A percentile compares a stretch with the other conserved stretches of the same genome.
These are phyloP conservation scores for Vararia minispora DNA, from an alignment of 768 basidiomycete species.

Conservation along the genomic window DNA sequence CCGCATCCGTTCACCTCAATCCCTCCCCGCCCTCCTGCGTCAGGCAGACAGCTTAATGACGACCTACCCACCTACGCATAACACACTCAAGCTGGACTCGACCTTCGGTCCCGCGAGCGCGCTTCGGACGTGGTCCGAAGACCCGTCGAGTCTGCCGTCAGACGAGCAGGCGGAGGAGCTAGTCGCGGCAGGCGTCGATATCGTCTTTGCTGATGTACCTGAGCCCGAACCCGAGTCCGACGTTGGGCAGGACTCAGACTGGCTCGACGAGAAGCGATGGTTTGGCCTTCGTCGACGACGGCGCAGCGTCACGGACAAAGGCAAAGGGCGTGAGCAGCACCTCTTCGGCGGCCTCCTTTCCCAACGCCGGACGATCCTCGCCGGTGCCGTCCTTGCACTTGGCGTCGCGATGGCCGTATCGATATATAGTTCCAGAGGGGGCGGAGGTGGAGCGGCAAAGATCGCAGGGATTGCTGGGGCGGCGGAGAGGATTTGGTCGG, in stretches of 20 bases:
- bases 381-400: slow-evolving; percentile 57
- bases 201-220: slow-evolving; percentile 39
- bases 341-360: slow-evolving; percentile 19
- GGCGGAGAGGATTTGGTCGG: too few relatives aligned
- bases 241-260: slow-evolving; percentile 14
- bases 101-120: slow-evolving; percentile 77
- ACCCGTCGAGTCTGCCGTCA: slow-evolving; percentile 27
- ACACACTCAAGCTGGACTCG: slow-evolving; percentile 36
- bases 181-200: slow-evolving; percentile 40
- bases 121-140: slow-evolving; percentile 62
- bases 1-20: slow-evolving; percentile 3
- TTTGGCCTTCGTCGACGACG: not conserved
- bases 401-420: slow-evolving; percentile 54
- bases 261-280: not conserved
- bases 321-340: not conserved
- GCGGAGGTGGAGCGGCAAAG: slow-evolving; percentile 1
- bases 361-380: slow-evolving; percentile 30
- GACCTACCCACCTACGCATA: slow-evolving; percentile 50
- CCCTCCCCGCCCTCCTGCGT: slow-evolving; percentile 39
- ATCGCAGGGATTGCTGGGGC: too few relatives aligned
- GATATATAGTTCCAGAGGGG: slow-evolving; percentile 23
- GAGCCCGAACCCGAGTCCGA: slow-evolving; percentile 23
- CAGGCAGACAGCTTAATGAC: slow-evolving; percentile 48
- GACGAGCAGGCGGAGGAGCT: slow-evolving; percentile 53
- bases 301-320: slow-evolving; percentile 9